Base-by-base conservation (phyloP, 129 eudicot species). In the Logfia minima region DNA sequence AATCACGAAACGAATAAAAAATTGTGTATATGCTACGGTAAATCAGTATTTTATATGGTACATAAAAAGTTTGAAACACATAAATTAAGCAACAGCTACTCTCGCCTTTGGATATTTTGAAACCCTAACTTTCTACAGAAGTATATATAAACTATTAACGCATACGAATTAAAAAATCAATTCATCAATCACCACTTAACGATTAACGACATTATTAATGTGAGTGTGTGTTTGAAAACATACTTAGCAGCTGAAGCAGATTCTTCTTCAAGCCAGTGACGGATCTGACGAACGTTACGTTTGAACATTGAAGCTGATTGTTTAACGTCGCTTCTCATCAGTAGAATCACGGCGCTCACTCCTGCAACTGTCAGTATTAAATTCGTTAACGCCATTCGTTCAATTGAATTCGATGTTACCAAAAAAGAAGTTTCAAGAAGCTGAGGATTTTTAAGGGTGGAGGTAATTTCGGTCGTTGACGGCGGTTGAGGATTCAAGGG, bases 181-280 rank as follows among this genome's bases (percentile, higher is more conserved):
- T 37, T 37, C 3, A n/a, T 19, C 48, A 71, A 32, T 7, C 8
- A 35, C 41, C 5, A 34, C 37, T 35, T 35, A 35, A 37, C 43
- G 8, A 8, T 37, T 8, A 37, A 37, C 11, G 43, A 37, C 8
- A 37, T 7, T 43, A 45, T 62, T 29, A 4, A 51, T 13, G 66
- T 32, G 55, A 9, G 10, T 22, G 13, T 18, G 8, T 18, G 21
- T 0, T 22, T 32, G 41, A 22, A 74, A 32, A 63, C 78, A 4
- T 89, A 92, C 98, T 90, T 92, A 17, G 96, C 86, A 70, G 90
- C 93, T 48, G 93, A 32, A 34, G 86, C 78, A 62, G 96, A 90
- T 77, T 92, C 98, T 74, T 92, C 93, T 76, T 90, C 92, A 37
- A 92, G 90, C 98, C 94, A 92, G 78, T 82, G 84, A 34, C 96